These are phyloP conservation scores for Penicillium paradoxum DNA, from an alignment of 495 filamentous ascomycete genomes.

Conservation along the genomic window DNA sequence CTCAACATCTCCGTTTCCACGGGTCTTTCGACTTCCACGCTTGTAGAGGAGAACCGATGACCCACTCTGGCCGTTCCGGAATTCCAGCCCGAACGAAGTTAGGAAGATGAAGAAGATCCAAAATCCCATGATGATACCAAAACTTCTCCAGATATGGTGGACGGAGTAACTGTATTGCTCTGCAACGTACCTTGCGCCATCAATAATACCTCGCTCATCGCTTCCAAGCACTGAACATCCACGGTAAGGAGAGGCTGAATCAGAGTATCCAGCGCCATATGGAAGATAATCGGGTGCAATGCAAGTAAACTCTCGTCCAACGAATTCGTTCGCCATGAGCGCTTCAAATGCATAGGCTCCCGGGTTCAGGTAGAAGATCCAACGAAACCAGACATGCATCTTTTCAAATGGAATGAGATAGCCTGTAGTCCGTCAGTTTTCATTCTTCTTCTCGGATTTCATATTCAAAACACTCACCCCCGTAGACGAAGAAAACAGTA, in stretches of 20 bases:
- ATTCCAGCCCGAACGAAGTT: constrained; percentile 60
- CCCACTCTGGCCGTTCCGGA: constrained; percentile 58
- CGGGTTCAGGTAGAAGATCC: constrained; percentile 87
- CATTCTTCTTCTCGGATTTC: too few relatives aligned
- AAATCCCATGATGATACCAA: constrained; percentile 75
- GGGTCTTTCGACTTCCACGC: constrained; percentile 43
- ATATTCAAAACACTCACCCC: constrained; percentile 61
- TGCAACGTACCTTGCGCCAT: constrained; percentile 59
- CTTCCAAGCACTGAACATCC: constrained; percentile 69
- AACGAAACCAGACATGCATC: constrained; percentile 82
- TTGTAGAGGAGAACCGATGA: constrained; percentile 59
- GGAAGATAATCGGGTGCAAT: constrained; percentile 59
- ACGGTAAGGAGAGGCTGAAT: constrained; percentile 56
- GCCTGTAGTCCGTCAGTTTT: constrained; percentile 54
- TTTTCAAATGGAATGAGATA: constrained; percentile 71
- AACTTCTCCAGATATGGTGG: constrained; percentile 67
- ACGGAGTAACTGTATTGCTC: constrained; percentile 59
- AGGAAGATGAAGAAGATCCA: constrained; percentile 64
- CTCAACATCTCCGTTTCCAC: constrained; percentile 24
- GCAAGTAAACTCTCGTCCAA: constrained; percentile 71
- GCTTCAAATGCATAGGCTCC: constrained; percentile 83
- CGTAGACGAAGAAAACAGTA: constrained; percentile 74
- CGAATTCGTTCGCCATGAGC: constrained; percentile 89
- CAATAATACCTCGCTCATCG: constrained; percentile 49
- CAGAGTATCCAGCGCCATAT: constrained; percentile 56